phyloP scores from a whole-genome alignment of 495 filamentous ascomycete genomes.

The Aspergillus egyptiacus region DNA sequence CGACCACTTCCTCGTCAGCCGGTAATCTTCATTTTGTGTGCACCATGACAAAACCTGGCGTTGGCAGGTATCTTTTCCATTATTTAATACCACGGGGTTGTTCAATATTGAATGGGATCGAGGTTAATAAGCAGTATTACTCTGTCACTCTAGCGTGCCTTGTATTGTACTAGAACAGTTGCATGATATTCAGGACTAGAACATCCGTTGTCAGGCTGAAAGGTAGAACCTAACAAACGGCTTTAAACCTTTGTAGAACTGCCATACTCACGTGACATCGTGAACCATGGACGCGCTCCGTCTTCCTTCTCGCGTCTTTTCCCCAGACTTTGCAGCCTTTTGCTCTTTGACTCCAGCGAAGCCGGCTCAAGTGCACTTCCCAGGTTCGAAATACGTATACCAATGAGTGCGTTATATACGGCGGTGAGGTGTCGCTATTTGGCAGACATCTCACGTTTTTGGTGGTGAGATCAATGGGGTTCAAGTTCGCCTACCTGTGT shows the following conservation, averaged over 20 bases:
- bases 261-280: constrained; percentile 40
- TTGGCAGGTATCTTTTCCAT: constrained; percentile 25
- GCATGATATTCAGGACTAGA: background rate
- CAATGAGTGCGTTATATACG: background rate
- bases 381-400: too few species aligned
- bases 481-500: constrained; percentile 56
- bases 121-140: constrained; percentile 8
- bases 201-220: background rate
- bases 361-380: too few species aligned
- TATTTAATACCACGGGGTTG: constrained; percentile 16
- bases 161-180: constrained; percentile 19
- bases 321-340: background rate
- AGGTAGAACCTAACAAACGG: background rate
- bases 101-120: constrained; percentile 15
- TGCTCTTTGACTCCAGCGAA: too few species aligned
- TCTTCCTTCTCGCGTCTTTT: constrained; percentile 1
- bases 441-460: background rate
- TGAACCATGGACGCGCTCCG: constrained; percentile 27
- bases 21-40: constrained; percentile 15
- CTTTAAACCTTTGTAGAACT: background rate
- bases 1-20: background rate
- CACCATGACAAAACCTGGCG: constrained; percentile 10
- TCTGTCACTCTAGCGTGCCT: background rate
- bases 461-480: constrained; percentile 49
- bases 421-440: background rate